phyloP scores from a whole-genome alignment of 768 basidiomycete genomes.

The Calocybe indica region DNA sequence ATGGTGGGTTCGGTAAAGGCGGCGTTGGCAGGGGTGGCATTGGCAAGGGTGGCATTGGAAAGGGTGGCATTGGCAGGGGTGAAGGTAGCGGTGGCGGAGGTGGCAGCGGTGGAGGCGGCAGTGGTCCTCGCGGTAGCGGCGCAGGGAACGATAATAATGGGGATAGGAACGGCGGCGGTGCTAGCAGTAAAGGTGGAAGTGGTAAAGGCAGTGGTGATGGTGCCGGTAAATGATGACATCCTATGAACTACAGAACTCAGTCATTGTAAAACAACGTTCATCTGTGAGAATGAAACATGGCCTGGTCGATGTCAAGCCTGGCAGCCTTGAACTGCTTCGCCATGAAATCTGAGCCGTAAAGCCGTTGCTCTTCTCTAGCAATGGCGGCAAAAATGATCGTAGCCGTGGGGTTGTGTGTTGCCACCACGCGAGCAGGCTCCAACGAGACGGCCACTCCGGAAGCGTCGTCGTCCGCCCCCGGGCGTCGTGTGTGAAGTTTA shows the following conservation, averaged over 20 bases:
- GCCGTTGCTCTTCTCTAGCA: constrained; percentile 47
- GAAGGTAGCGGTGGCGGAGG: too few relatives aligned
- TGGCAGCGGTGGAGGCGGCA: constrained; percentile 14
- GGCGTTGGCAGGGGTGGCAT: too few relatives aligned
- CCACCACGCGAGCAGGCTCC: constrained; percentile 47
- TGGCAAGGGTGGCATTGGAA: too few relatives aligned
- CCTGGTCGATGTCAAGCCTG: constrained; percentile 46
- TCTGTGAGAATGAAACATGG: constrained; percentile 34
- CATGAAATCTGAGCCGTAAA: constrained; percentile 42
- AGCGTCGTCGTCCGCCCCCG: constrained; percentile 49
- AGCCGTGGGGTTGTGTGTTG: constrained; percentile 36
- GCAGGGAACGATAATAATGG: constrained; percentile 41
- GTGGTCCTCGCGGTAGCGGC: constrained; percentile 37
- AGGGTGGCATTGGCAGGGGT: too few relatives aligned
- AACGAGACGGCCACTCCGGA: constrained; percentile 49
- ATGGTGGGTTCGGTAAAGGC: too few relatives aligned
- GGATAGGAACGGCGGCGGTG: constrained; percentile 31
- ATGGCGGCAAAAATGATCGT: constrained; percentile 50
- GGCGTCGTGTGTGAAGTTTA: constrained; percentile 37
- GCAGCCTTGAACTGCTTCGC: constrained; percentile 35
- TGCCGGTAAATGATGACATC: constrained; percentile 38
- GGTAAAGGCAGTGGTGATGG: constrained; percentile 47
- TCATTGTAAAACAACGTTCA: constrained; percentile 26
- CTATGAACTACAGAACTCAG: constrained; percentile 47
- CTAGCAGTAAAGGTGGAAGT: constrained; percentile 40